These are phyloP conservation scores for Xylaria sp. DNA, from an alignment of 2,329 filamentous ascomycete genomes.

Conservation along the genomic window DNA sequence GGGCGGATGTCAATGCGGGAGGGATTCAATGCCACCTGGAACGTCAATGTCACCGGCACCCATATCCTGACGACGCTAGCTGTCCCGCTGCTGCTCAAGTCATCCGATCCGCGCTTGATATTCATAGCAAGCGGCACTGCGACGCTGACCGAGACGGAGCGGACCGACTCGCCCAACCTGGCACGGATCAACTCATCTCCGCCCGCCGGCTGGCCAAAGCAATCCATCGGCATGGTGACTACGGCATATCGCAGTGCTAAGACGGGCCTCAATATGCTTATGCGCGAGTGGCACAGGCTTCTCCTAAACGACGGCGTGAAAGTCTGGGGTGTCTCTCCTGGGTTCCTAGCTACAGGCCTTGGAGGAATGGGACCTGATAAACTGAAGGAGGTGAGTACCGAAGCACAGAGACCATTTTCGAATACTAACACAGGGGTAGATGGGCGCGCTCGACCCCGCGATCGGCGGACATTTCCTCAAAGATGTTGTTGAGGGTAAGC, in stretches of 20 bases:
- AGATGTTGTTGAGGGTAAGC: constrained; percentile 45
- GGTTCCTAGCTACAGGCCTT: constrained; percentile 42
- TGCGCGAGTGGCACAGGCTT: constrained; percentile 56
- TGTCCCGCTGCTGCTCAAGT: constrained; percentile 57
- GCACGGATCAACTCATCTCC: constrained; percentile 40
- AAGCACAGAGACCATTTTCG: constrained; percentile 18
- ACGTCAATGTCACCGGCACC: constrained; percentile 57
- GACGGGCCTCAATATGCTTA: constrained; percentile 61
- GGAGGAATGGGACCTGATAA: constrained; percentile 33
- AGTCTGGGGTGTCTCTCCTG: constrained; percentile 52
- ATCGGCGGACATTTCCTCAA: constrained; percentile 44
- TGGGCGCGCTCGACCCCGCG: constrained; percentile 45
- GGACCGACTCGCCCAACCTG: constrained; percentile 33
- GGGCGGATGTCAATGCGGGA: constrained; percentile 51
- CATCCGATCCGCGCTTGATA: constrained; percentile 56
- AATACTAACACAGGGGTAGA: constrained; percentile 33
- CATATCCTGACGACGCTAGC: constrained; percentile 52
- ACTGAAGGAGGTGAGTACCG: constrained; percentile 43
- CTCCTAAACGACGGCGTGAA: constrained; percentile 58
- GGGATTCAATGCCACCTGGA: constrained; percentile 55
- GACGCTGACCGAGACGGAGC: constrained; percentile 49
- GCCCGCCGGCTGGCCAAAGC: constrained; percentile 56
- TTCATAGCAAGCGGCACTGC: constrained; percentile 60
- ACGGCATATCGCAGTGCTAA: constrained; percentile 56
- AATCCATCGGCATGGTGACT: constrained; percentile 29